Percentiles rank a stretch among this genome's conserved stretches.
Conservation (phyloP, 257 asterid species). For the Gynochthodes officinalis region DNA sequence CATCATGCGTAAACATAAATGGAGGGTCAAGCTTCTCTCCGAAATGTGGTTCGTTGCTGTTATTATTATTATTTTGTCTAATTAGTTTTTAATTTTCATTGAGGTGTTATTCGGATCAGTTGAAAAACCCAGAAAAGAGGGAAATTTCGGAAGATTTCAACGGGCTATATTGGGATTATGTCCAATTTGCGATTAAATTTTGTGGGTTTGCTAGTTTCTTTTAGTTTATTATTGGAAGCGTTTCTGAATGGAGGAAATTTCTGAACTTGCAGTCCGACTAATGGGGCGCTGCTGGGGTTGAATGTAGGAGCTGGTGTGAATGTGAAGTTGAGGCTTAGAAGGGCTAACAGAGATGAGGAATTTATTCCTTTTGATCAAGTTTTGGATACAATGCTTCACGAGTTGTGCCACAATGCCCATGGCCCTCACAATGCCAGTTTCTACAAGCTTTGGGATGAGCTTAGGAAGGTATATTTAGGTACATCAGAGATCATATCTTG, state of each 20-base stretch:
- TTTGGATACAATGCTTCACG: slow-evolving; percentile 96
- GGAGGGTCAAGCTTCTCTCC: slow-evolving; percentile 90
- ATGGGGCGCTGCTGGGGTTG: slow-evolving; percentile 58
- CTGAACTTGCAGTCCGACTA: slow-evolving; percentile 56
- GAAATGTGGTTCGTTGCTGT: slow-evolving; percentile 56
- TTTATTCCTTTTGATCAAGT: slow-evolving; percentile 68
- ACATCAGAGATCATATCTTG: not conserved
- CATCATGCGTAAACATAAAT: slow-evolving; percentile 80
- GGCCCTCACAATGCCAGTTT: slow-evolving; percentile 85
- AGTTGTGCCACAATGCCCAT: slow-evolving; percentile 83
- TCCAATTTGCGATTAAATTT: not conserved
- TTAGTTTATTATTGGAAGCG: not conserved
- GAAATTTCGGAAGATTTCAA: not conserved
- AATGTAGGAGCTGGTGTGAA: slow-evolving; percentile 76
- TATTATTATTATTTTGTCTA: not conserved
- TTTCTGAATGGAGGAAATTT: not conserved
- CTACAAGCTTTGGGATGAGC: slow-evolving; percentile 94
- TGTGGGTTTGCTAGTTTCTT: not conserved
- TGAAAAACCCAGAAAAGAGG: slow-evolving; percentile 2
- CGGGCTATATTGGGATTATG: no score
- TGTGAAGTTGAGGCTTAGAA: slow-evolving; percentile 82
- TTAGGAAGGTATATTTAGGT: slow-evolving; percentile 60
- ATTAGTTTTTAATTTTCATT: not conserved
- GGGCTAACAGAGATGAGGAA: slow-evolving; percentile 61
- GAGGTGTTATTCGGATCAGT: not conserved